Evolutionary conservation across 768 basidiomycete species (phyloP).

Genomic region (Trametes punicea): DNA sequence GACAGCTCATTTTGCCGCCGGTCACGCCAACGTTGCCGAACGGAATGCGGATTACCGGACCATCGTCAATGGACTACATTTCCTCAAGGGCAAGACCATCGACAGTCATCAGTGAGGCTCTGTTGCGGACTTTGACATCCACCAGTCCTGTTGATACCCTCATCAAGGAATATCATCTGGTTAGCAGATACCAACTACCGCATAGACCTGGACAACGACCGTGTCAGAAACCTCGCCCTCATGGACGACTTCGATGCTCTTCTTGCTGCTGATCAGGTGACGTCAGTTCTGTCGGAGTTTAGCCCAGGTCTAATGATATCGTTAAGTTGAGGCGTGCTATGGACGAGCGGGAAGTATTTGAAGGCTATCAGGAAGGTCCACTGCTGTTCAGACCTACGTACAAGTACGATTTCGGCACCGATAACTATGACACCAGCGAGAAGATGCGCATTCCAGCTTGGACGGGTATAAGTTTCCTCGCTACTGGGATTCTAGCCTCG

Average conservation of each 20-base stretch:
- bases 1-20: slow-evolving; percentile 96
- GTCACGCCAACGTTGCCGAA: slow-evolving; percentile 85
- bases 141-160: background rate
- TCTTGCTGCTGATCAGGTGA: slow-evolving; percentile 82
- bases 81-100: slow-evolving; percentile 86
- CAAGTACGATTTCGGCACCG: slow-evolving; percentile 80
- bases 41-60: slow-evolving; percentile 91
- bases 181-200: slow-evolving; percentile 96
- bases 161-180: slow-evolving; percentile 85
- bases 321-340: slow-evolving; percentile 70
- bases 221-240: slow-evolving; percentile 64
- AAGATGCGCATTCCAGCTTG: slow-evolving; percentile 96
- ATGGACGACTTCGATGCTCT: slow-evolving; percentile 69
- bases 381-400: slow-evolving; percentile 94
- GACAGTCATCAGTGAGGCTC: slow-evolving; percentile 87
- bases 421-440: slow-evolving; percentile 92
- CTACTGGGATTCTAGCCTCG: background rate
- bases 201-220: slow-evolving; percentile 80
- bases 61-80: slow-evolving; percentile 79
- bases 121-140: background rate
- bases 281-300: slow-evolving; percentile 19
- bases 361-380: slow-evolving; percentile 85
- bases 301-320: background rate
- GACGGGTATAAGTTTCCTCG: slow-evolving; percentile 63
- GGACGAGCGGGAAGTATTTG: slow-evolving; percentile 69